Conservation (phyloP, 352 stramenopile genomes). For the Plasmopara viticola region DNA sequence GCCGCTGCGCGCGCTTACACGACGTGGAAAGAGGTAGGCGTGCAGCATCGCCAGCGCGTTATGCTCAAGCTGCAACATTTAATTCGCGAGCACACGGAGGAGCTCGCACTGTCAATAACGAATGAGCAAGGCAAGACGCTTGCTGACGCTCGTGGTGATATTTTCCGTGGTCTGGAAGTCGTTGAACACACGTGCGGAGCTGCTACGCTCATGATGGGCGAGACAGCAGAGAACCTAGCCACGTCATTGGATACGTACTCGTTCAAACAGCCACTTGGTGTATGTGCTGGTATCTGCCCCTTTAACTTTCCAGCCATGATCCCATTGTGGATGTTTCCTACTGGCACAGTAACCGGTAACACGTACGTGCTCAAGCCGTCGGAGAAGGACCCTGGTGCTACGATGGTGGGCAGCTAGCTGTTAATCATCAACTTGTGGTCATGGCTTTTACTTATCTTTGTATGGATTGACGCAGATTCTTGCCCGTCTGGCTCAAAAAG, state of each 20-base stretch:
- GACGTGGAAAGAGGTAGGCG: constrained; percentile 89
- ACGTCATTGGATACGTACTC: constrained; percentile 93
- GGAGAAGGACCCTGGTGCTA: constrained; percentile 87
- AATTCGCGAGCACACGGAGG: constrained; percentile 92
- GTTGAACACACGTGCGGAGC: constrained; percentile 75
- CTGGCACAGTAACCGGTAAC: constrained; percentile 90
- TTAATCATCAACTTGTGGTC: neutral
- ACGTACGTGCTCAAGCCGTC: constrained; percentile 96
- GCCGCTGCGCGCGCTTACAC: constrained; percentile 82
- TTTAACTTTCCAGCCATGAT: constrained; percentile 99
- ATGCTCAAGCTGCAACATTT: constrained; percentile 95
- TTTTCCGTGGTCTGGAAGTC: constrained; percentile 93
- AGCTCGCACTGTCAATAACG: constrained; percentile 93
- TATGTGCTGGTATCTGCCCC: constrained; percentile 89
- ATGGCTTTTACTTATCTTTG: constrained; percentile 6
- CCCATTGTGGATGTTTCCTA: constrained; percentile 90
- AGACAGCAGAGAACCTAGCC: constrained; percentile 91
- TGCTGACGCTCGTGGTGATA: constrained; percentile 93
- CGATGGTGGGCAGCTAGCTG: constrained; percentile 44
- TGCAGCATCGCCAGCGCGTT: constrained; percentile 91
- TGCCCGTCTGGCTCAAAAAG: constrained; percentile 87
- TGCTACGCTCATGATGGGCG: constrained; percentile 89
- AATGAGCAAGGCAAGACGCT: constrained; percentile 91
- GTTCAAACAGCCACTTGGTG: constrained; percentile 93
- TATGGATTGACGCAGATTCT: constrained; percentile 55